Evolutionary conservation across 371 early-diverging fungal genomes (phyloP).

Genomic region (Zopfochytrium polystomum): DNA sequence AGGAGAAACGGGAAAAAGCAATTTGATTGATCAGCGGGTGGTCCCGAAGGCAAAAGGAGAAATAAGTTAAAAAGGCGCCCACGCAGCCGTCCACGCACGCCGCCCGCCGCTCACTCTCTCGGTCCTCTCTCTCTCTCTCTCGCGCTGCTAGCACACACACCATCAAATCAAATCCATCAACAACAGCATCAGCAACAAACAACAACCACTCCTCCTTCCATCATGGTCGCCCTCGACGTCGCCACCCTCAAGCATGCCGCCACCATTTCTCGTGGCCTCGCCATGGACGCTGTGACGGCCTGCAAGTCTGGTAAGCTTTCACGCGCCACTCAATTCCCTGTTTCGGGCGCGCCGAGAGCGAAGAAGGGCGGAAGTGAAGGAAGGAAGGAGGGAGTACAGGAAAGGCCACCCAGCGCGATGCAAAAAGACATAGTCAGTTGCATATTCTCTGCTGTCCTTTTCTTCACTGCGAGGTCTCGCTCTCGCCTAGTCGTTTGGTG

Average conservation of each 20-base stretch:
- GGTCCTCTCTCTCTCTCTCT: no score
- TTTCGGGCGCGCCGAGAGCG: no score
- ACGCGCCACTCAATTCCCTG: not conserved
- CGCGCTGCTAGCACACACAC: no score
- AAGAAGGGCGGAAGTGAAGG: no score
- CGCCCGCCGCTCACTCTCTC: no score
- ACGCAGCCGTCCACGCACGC: not conserved
- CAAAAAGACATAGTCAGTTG: no score
- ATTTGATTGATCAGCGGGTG: not conserved
- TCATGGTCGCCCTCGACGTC: constrained; percentile 14
- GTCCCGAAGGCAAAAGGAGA: not conserved
- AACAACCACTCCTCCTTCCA: constrained; percentile 8
- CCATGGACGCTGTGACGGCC: constrained; percentile 29
- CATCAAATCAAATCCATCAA: not conserved
- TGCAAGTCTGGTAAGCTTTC: constrained; percentile 29
- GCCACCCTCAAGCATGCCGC: constrained; percentile 29
- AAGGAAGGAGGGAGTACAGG: no score
- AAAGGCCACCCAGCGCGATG: no score
- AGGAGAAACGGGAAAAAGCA: not conserved
- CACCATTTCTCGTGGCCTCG: constrained; percentile 28
- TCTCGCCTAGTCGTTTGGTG: not conserved
- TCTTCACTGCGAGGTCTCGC: no score
- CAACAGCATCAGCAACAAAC: not conserved
- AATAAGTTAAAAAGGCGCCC: not conserved
- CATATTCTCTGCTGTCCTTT: no score